phyloP scores from a whole-genome alignment of 78 protist genomes.

The Carpediemonas membranifera region DNA sequence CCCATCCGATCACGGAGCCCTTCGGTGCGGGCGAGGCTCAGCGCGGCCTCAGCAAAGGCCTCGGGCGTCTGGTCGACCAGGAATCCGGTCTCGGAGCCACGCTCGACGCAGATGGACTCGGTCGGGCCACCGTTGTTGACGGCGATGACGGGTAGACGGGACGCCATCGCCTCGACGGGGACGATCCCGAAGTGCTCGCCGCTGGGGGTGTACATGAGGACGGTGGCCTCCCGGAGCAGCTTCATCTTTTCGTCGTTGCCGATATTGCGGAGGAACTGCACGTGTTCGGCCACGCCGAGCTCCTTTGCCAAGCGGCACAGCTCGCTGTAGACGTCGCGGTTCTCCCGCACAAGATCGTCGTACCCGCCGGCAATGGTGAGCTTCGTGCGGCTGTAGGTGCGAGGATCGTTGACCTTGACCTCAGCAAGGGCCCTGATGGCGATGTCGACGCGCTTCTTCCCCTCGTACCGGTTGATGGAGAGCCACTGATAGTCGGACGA shows the following conservation, averaged over 20 bases:
- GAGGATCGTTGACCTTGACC: background rate
- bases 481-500: constrained; percentile 16
- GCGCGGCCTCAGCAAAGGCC: constrained; percentile 6
- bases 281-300: constrained; percentile 26
- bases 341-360: constrained; percentile 69
- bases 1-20: no score
- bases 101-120: background rate
- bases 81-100: constrained; percentile 26
- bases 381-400: background rate
- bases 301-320: constrained; percentile 19
- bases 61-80: background rate
- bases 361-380: constrained; percentile 69
- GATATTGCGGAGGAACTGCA: constrained; percentile 40
- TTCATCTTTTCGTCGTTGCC: background rate
- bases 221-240: background rate
- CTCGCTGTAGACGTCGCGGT: constrained; percentile 54
- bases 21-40: no score
- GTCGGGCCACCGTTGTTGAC: constrained; percentile 75
- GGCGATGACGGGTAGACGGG: constrained; percentile 63
- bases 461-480: constrained; percentile 86
- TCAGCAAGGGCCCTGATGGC: constrained; percentile 67
- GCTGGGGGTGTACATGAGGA: constrained; percentile 82
- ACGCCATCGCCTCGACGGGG: constrained; percentile 82
- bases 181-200: constrained; percentile 95
- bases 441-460: constrained; percentile 73